These are phyloP conservation scores for Tetracentron sinense DNA, from an alignment of 164 flowering plant species.

Conservation along the genomic window DNA sequence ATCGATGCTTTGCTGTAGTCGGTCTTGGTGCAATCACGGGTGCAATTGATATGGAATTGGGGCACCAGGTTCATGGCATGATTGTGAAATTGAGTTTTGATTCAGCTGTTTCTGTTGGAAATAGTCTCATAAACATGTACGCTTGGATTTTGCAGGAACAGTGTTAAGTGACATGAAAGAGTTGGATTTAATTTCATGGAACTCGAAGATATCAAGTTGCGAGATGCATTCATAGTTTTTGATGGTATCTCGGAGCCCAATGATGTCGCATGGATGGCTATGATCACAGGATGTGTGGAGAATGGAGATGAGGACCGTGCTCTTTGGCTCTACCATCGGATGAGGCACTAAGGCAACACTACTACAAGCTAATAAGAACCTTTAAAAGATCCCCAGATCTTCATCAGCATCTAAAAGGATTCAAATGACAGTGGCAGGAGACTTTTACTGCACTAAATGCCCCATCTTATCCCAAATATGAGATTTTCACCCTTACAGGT, in stretches of 20 bases:
- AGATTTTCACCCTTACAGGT: no score
- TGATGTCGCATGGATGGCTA: conserved; percentile 55
- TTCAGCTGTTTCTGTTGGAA: conserved; percentile 30
- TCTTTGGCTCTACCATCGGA: conserved; percentile 33
- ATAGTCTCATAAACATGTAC: conserved; percentile 56
- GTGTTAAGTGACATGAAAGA: conserved; percentile 39
- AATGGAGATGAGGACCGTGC: conserved; percentile 48
- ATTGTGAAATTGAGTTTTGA: conserved; percentile 34
- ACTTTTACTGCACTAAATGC: no score
- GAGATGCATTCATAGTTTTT: conserved; percentile 37
- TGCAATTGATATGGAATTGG: conserved; percentile 22
- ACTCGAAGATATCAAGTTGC: conserved; percentile 46
- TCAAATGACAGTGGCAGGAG: no score
- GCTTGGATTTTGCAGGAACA: conserved; percentile 21
- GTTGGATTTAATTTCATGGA: conserved; percentile 56
- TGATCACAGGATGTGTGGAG: conserved; percentile 56
- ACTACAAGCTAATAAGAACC: no score
- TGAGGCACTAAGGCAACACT: conserved; percentile 45
- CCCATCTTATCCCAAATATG: no score
- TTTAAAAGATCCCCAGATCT: no score
- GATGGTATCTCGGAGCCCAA: conserved; percentile 35
- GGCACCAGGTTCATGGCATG: conserved; percentile 42
- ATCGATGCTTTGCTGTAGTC: conserved; percentile 37
- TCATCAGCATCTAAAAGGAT: no score
- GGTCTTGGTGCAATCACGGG: conserved; percentile 32